A percentile compares a stretch with the other conserved stretches of the same genome.
Conservation (phyloP, 2,329 filamentous ascomycete species). For the Daldinia sp. region DNA sequence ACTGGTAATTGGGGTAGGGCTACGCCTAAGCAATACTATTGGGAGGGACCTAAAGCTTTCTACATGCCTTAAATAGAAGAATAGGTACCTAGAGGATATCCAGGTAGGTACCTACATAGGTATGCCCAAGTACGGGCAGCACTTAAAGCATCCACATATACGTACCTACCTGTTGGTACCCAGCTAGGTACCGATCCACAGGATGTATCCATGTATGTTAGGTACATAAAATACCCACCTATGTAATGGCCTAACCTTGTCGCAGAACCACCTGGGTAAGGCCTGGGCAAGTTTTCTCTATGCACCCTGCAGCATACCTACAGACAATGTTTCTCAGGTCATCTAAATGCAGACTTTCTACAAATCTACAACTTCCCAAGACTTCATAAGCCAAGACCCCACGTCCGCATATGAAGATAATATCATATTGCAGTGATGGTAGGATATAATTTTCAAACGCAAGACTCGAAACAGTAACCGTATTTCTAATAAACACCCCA, state of each 20-base stretch:
- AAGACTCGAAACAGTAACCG: background rate
- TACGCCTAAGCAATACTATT: background rate
- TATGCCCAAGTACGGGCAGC: background rate
- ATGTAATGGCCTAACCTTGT: slow-evolving; percentile 10
- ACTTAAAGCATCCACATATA: background rate
- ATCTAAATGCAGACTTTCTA: slow-evolving; percentile 2
- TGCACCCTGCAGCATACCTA: background rate
- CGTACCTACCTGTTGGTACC: slow-evolving; percentile 4
- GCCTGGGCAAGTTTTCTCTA: background rate
- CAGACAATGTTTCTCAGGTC: background rate
- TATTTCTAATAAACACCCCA: background rate
- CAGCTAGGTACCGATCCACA: background rate
- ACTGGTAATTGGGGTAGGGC: slow-evolving; percentile 4
- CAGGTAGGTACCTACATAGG: too few species aligned
- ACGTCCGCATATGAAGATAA: background rate
- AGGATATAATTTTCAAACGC: background rate
- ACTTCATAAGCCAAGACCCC: background rate
- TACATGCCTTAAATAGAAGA: background rate
- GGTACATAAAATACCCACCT: background rate
- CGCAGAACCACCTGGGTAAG: background rate
- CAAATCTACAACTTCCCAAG: background rate
- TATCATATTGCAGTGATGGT: background rate
- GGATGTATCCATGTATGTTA: background rate
- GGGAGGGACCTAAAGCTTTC: background rate
- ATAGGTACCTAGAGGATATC: too few species aligned